These are phyloP conservation scores for Alternaria sp. DNA, from an alignment of 2,329 filamentous ascomycete species.

Conservation along the genomic window DNA sequence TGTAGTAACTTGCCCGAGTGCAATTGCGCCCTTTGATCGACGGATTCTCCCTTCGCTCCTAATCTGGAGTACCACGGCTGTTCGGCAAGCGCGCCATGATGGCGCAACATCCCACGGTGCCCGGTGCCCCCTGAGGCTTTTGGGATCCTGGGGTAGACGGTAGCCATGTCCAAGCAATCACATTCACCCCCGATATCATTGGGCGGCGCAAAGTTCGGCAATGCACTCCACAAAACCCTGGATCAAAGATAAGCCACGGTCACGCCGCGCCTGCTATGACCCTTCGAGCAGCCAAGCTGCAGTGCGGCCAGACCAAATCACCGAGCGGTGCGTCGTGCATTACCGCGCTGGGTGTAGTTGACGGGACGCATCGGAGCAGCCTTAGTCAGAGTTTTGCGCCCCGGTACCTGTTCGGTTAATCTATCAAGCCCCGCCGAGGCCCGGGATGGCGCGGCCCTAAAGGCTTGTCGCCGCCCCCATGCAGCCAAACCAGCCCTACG, in stretches of 20 bases:
- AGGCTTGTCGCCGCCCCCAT: slow-evolving; percentile 30
- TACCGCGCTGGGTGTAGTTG: slow-evolving; percentile 16
- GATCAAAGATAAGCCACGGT: slow-evolving; percentile 2
- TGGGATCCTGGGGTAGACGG: not conserved
- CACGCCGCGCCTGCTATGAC: not conserved
- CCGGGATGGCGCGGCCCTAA: slow-evolving; percentile 23
- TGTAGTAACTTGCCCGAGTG: not conserved
- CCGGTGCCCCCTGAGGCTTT: not conserved
- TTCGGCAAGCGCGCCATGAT: not conserved
- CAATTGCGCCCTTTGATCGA: not conserved
- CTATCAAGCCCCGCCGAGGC: slow-evolving; percentile 26
- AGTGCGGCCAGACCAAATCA: not conserved
- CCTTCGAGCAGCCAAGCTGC: not conserved
- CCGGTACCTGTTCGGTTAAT: slow-evolving; percentile 24
- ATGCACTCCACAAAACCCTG: slow-evolving; percentile 13
- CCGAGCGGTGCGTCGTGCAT: slow-evolving; percentile 21
- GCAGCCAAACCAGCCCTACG: slow-evolving; percentile 14
- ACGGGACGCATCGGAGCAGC: slow-evolving; percentile 21
- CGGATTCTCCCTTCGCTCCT: not conserved
- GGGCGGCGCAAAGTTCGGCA: slow-evolving; percentile 14
- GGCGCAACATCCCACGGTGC: not conserved
- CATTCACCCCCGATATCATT: slow-evolving; percentile 2
- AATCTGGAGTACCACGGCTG: not conserved
- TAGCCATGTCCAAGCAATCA: slow-evolving; percentile 1
- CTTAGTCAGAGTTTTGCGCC: slow-evolving; percentile 6